A percentile compares a stretch with the other conserved stretches of the same genome.
Evolutionary conservation across 345 rosid species (phyloP).

Genomic region (Laguncularia racemosa): DNA sequence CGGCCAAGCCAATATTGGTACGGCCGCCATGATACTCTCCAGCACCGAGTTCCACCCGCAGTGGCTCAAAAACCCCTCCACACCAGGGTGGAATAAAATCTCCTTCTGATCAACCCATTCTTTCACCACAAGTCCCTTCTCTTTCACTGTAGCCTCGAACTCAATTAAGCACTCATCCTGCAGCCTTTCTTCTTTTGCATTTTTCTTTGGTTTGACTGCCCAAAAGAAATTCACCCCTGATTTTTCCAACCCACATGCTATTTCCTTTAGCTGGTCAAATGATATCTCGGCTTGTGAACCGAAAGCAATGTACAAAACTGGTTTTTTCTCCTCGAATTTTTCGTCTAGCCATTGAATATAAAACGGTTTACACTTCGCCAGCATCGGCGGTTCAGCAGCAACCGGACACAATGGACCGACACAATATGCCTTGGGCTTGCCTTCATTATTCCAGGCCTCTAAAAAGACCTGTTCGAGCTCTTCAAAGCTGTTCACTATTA

Average conservation of each 20-base stretch:
- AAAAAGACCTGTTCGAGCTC: conserved; percentile 57
- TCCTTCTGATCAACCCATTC: conserved; percentile 72
- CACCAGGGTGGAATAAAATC: conserved; percentile 43
- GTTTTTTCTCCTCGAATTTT: conserved; percentile 30
- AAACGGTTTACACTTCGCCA: conserved; percentile 18
- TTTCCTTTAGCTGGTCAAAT: conserved; percentile 38
- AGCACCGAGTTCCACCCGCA: conserved; percentile 83
- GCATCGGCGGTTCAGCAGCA: background rate
- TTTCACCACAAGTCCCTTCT: conserved; percentile 45
- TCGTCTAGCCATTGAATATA: conserved; percentile 65
- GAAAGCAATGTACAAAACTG: conserved; percentile 70
- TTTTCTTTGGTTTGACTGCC: conserved; percentile 41
- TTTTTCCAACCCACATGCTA: conserved; percentile 48
- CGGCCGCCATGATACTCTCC: conserved; percentile 63
- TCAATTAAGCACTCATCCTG: conserved; percentile 26
- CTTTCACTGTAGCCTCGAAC: conserved; percentile 38
- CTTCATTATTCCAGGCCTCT: conserved; percentile 20
- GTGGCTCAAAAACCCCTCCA: conserved; percentile 67
- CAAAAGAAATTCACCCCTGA: conserved; percentile 54
- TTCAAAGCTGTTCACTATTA: conserved; percentile 43
- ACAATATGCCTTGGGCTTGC: conserved; percentile 22
- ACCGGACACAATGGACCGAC: conserved; percentile 58
- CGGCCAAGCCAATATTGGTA: conserved; percentile 79
- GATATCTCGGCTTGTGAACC: conserved; percentile 72
- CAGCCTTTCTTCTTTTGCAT: too few species aligned